These are phyloP conservation scores for Ceratobasidium sp. DNA, from an alignment of 1,284 basidiomycete species.

Conservation along the genomic window DNA sequence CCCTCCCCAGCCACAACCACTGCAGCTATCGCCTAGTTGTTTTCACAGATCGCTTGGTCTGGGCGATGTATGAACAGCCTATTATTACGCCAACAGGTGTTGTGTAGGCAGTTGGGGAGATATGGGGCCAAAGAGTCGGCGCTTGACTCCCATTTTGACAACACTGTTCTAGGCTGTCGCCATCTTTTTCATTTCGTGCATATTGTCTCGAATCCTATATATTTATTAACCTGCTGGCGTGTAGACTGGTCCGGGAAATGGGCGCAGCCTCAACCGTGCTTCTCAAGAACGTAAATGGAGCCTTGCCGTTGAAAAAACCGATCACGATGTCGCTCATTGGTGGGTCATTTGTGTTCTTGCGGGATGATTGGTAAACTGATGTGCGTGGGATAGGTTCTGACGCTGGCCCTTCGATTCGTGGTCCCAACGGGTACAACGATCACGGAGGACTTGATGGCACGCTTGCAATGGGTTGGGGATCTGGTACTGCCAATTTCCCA, in stretches of 20 bases:
- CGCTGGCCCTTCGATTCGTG: conserved; percentile 57
- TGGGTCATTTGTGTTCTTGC: conserved; percentile 22
- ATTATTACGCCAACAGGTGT: no score
- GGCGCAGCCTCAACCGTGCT: conserved; percentile 81
- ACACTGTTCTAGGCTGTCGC: no score
- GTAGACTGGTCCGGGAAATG: conserved; percentile 71
- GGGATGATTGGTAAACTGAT: neutral
- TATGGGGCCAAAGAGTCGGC: neutral
- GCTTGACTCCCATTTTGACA: no score
- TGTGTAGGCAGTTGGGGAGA: no score
- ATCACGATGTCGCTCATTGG: conserved; percentile 48
- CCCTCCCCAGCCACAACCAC: no score
- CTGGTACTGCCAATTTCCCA: conserved; percentile 59
- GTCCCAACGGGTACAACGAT: conserved; percentile 60
- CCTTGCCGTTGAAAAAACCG: conserved; percentile 48
- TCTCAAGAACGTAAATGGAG: conserved; percentile 75
- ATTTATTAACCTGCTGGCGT: no score
- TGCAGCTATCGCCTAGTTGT: no score
- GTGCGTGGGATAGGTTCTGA: conserved; percentile 50
- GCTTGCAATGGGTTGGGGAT: conserved; percentile 63
- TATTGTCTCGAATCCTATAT: no score
- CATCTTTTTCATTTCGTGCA: no score
- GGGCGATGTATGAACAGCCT: no score
- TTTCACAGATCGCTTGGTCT: no score
- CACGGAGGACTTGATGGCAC: conserved; percentile 59